Evolutionary conservation across 306 rosid genomes (phyloP).

Genomic region (Lotus japonicus): DNA sequence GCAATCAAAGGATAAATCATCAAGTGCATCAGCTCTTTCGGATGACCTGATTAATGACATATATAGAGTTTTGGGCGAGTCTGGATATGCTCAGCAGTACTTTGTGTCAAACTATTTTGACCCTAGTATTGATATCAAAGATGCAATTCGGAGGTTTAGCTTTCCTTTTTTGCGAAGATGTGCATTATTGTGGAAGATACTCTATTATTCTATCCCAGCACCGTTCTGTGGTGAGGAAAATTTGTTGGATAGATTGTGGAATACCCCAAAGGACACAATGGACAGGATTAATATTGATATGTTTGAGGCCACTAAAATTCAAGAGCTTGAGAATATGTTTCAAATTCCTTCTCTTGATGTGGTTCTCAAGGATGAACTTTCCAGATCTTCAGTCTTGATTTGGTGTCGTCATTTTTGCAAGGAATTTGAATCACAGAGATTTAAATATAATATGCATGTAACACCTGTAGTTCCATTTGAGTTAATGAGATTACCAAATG

Average conservation of each 20-base stretch:
- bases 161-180: slow-evolving; percentile 93
- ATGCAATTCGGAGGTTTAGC: slow-evolving; percentile 48
- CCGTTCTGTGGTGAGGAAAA: slow-evolving; percentile 59
- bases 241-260: slow-evolving; percentile 41
- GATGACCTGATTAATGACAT: slow-evolving; percentile 72
- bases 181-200: slow-evolving; percentile 68
- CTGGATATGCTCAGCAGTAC: slow-evolving; percentile 39
- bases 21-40: slow-evolving; percentile 34
- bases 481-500: slow-evolving; percentile 70
- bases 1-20: slow-evolving; percentile 33
- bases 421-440: slow-evolving; percentile 40
- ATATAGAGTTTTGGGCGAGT: slow-evolving; percentile 45
- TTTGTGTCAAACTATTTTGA: slow-evolving; percentile 55
- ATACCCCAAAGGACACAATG: slow-evolving; percentile 37
- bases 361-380: slow-evolving; percentile 58
- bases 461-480: slow-evolving; percentile 84
- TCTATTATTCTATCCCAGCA: slow-evolving; percentile 50
- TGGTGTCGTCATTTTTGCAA: slow-evolving; percentile 74
- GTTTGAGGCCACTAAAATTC: slow-evolving; percentile 52
- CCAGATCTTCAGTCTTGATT: slow-evolving; percentile 48
- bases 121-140: slow-evolving; percentile 49
- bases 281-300: slow-evolving; percentile 34
- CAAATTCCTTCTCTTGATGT: slow-evolving; percentile 70
- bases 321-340: slow-evolving; percentile 70
- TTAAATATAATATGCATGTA: slow-evolving; percentile 37